Base-by-base conservation (phyloP, 108 stramenopile species). In the Nitzschia sp. region DNA sequence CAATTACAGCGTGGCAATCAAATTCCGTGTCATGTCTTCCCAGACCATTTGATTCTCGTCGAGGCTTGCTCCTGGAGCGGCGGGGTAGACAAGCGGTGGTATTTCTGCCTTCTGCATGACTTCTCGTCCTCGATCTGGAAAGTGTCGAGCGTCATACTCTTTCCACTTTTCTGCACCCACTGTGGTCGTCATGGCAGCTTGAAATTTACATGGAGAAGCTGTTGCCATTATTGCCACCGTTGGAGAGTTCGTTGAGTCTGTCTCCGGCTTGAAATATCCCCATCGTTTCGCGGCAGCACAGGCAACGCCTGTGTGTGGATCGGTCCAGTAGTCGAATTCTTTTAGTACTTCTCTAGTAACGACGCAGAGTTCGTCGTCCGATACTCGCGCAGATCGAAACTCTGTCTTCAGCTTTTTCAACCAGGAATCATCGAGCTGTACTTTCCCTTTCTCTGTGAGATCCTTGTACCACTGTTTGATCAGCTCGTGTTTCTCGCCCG, bases 251-350 rank as follows among this genome's bases (percentile, higher is more conserved):
- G 32, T 69, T 11, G 35, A 61, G 11, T 61, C 35, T 6, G 25
- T 27, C 0, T 38, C 17, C n/a, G 23, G 15, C 8, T 31, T 53
- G 25, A 45, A 55, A 57, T 55, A 92, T 21, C 91, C 91, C 53
- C 87, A 57, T 63, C 68, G 66, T 53, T 85, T 58, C 2, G 89
- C 92, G 2, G 85, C 90, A 16, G 73, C 66, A 15, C 93, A 36
- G n/a, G 89, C 95, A 15, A 96, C 91, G 13, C 86, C 85, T 2
- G 92, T 93, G 64, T 96, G 92, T 22, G 95, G 95, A 81, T 96
- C 95, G n/a, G 62, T 71, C 23, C 80, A 67, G 58, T 90, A 91
- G 21, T 66, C 38, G 36, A n/a, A 57, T 1, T 73, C 65, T 0
- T 76, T 66, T 33, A 63, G 26, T 33, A 73, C 58, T 17, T 53